These are phyloP conservation scores for Penicillium daleae DNA, from an alignment of 495 filamentous ascomycete genomes.

Conservation along the genomic window DNA sequence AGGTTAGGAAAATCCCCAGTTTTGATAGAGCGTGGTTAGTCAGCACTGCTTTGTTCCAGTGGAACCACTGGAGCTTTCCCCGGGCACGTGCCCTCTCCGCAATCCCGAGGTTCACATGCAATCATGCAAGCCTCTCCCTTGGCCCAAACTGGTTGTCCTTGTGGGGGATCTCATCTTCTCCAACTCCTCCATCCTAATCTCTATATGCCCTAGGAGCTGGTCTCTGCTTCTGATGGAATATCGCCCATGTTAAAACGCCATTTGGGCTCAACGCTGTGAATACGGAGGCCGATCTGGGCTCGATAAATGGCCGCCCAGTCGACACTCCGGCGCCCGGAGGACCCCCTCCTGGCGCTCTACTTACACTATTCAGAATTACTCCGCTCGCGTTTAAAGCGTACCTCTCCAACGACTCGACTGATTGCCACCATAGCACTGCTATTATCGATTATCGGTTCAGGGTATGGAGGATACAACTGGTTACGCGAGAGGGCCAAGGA, in stretches of 20 bases:
- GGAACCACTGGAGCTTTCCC: constrained; percentile 20
- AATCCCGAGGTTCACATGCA: constrained; percentile 42
- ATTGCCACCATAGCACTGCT: constrained; percentile 74
- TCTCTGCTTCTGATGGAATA: constrained; percentile 21
- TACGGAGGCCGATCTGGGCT: constrained; percentile 16
- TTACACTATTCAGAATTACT: constrained; percentile 66
- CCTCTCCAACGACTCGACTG: constrained; percentile 70
- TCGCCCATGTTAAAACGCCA: constrained; percentile 12
- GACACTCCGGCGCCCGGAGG: constrained; percentile 70
- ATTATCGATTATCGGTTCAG: constrained; percentile 73
- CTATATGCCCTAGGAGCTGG: constrained; percentile 10
- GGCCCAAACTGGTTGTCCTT: constrained; percentile 16
- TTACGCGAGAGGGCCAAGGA: constrained; percentile 72
- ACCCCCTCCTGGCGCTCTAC: constrained; percentile 70
- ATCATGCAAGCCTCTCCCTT: constrained; percentile 32
- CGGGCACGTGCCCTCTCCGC: constrained; percentile 32
- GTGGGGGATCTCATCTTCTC: constrained; percentile 6
- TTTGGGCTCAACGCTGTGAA: constrained; percentile 15
- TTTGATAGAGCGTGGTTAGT: neutral
- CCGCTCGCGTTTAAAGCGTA: constrained; percentile 60
- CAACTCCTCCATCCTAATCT: neutral
- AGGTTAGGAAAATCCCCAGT: neutral
- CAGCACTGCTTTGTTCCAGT: neutral
- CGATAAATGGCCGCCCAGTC: constrained; percentile 81
- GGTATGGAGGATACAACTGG: constrained; percentile 75